These are phyloP conservation scores for Piper longum DNA, from an alignment of 164 flowering plant genomes.

Conservation along the genomic window DNA sequence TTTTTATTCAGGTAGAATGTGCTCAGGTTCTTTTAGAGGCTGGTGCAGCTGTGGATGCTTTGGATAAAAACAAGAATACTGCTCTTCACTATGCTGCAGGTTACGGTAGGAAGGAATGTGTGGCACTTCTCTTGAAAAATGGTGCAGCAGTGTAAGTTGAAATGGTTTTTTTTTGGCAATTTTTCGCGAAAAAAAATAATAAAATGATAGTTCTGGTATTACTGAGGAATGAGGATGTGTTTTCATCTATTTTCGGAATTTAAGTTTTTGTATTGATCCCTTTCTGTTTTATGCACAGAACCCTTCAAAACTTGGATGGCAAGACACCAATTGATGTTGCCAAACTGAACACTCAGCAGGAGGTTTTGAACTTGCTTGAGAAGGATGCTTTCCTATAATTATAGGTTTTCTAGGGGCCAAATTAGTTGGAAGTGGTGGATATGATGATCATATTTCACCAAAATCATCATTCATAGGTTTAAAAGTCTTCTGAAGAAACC, in stretches of 20 bases:
- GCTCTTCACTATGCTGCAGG: slow-evolving; percentile 99
- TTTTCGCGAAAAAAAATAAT: neutral
- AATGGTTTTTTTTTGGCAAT: neutral
- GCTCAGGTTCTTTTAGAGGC: slow-evolving; percentile 77
- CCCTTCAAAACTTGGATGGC: slow-evolving; percentile 90
- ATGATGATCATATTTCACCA: no score
- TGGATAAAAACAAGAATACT: slow-evolving; percentile 88
- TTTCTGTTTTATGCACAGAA: slow-evolving; percentile 27
- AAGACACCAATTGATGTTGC: slow-evolving; percentile 96
- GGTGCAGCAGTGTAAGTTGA: slow-evolving; percentile 91
- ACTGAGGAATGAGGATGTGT: neutral
- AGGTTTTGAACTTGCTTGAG: slow-evolving; percentile 80
- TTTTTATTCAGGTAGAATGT: slow-evolving; percentile 50
- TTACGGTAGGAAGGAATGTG: slow-evolving; percentile 94
- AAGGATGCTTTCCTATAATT: slow-evolving; percentile 78
- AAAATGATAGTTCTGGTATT: no score
- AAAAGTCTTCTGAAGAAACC: no score
- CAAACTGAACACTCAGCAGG: slow-evolving; percentile 79
- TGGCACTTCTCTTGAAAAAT: slow-evolving; percentile 70
- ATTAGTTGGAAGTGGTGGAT: no score
- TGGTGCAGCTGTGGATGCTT: slow-evolving; percentile 76
- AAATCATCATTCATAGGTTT: neutral
- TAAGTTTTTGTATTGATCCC: neutral
- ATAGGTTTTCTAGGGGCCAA: neutral
- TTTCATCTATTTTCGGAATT: neutral